Conservation (phyloP, 2,329 filamentous ascomycete species). For the Neophaeococcomyces aloes region DNA sequence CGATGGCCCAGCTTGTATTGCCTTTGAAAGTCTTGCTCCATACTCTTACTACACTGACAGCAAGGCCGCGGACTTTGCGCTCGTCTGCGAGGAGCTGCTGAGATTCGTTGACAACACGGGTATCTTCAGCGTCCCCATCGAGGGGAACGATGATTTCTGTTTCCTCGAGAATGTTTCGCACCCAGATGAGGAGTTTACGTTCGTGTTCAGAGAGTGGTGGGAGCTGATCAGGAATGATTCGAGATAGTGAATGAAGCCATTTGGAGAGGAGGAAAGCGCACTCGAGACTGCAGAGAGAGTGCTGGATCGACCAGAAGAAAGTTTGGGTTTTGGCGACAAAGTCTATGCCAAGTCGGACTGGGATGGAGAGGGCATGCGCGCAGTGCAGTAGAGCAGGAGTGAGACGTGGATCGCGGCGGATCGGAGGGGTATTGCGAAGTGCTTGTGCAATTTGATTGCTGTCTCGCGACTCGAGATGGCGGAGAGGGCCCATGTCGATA, state of each 20-base stretch:
- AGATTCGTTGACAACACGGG: conserved; percentile 17
- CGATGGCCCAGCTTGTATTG: conserved; percentile 41
- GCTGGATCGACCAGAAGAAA: conserved; percentile 47
- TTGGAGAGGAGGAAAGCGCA: conserved; percentile 41
- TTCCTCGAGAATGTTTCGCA: conserved; percentile 41
- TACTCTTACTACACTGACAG: conserved; percentile 38
- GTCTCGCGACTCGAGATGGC: conserved; percentile 39
- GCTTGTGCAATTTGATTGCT: conserved; percentile 37
- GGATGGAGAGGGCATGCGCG: conserved; percentile 45
- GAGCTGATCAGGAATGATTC: conserved; percentile 29
- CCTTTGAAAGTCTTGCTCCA: conserved; percentile 41
- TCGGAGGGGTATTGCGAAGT: conserved; percentile 33
- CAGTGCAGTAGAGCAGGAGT: conserved; percentile 43
- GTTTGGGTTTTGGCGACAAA: conserved; percentile 45
- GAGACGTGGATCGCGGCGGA: conserved; percentile 36
- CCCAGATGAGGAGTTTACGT: conserved; percentile 37
- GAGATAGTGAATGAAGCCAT: conserved; percentile 36
- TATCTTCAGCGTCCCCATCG: conserved; percentile 17
- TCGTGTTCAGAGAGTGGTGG: conserved; percentile 37
- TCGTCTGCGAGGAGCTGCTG: conserved; percentile 35
- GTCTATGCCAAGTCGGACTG: conserved; percentile 43
- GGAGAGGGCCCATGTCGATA: conserved; percentile 38
- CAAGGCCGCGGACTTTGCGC: conserved; percentile 35
- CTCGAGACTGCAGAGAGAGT: conserved; percentile 44
- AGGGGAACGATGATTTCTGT: conserved; percentile 35